phyloP scores from a whole-genome alignment of 176 grass and related monocot species.

The Oryza glaberrima region DNA sequence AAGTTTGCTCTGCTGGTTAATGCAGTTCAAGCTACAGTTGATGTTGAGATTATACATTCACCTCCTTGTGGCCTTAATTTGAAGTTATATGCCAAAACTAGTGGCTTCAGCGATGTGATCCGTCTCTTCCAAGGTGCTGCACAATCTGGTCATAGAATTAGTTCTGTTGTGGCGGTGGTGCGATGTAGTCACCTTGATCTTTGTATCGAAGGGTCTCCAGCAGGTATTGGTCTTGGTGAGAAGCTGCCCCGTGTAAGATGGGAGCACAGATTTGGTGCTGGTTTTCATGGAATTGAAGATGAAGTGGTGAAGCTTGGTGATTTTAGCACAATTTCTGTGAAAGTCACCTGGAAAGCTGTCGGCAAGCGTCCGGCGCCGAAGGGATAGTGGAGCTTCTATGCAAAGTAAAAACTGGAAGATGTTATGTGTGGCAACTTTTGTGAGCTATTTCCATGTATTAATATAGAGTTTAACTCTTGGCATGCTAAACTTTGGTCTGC shows the following conservation, averaged over 20 bases:
- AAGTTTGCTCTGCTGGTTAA: background rate
- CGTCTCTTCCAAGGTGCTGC: constrained; percentile 13
- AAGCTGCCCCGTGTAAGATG: background rate
- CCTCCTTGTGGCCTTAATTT: constrained; percentile 17
- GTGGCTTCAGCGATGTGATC: constrained; percentile 29
- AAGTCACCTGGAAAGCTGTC: constrained; percentile 16
- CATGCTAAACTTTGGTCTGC: too few species aligned
- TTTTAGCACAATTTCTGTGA: constrained; percentile 5
- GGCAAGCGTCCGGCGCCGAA: too few species aligned
- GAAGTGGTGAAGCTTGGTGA: constrained; percentile 8
- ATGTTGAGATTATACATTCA: constrained; percentile 26
- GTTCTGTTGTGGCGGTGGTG: constrained; percentile 22
- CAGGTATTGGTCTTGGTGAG: background rate
- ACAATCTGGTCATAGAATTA: background rate
- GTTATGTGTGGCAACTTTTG: too few species aligned
- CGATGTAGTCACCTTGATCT: constrained; percentile 15
- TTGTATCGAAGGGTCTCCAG: background rate
- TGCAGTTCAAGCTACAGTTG: constrained; percentile 34
- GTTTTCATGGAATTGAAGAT: constrained; percentile 14
- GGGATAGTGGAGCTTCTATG: too few species aligned
- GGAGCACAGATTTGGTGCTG: background rate
- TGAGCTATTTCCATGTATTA: too few species aligned
- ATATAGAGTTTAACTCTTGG: too few species aligned
- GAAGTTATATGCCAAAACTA: constrained; percentile 30
- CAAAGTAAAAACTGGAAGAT: too few species aligned